Evolutionary conservation across 2,329 filamentous ascomycete species (phyloP).

Genomic region (Xylariaceae sp.): DNA sequence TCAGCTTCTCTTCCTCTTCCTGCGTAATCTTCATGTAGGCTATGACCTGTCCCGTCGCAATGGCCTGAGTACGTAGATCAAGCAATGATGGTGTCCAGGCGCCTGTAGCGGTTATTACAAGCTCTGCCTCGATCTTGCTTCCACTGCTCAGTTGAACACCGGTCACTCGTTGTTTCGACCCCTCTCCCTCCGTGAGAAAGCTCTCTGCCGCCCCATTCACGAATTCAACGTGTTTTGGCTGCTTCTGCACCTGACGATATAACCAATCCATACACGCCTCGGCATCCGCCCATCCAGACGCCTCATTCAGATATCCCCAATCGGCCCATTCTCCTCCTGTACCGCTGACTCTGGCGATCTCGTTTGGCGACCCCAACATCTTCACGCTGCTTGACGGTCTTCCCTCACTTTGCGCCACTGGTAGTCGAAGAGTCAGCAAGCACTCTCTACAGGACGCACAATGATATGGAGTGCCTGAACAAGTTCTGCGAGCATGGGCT

Average conservation of each 20-base stretch:
- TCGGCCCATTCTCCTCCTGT: slow-evolving; percentile 50
- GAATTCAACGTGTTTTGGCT: slow-evolving; percentile 52
- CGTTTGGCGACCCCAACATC: slow-evolving; percentile 33
- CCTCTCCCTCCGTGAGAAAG: slow-evolving; percentile 31
- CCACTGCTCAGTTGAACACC: slow-evolving; percentile 53
- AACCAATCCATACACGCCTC: slow-evolving; percentile 65
- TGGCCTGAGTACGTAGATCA: slow-evolving; percentile 70
- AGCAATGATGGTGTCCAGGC: slow-evolving; percentile 80
- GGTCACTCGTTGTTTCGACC: slow-evolving; percentile 35
- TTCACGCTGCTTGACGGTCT: slow-evolving; percentile 35
- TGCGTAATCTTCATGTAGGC: slow-evolving; percentile 72
- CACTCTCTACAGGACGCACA: too few relatives aligned
- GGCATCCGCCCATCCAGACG: slow-evolving; percentile 78
- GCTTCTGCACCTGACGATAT: slow-evolving; percentile 45
- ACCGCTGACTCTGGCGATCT: slow-evolving; percentile 37
- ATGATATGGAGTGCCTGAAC: too few relatives aligned
- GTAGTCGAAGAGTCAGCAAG: too few relatives aligned
- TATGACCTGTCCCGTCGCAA: slow-evolving; percentile 78
- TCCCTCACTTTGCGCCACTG: slow-evolving; percentile 39
- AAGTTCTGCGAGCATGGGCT: too few relatives aligned
- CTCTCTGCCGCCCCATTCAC: slow-evolving; percentile 44
- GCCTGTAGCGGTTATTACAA: slow-evolving; percentile 78
- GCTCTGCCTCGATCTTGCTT: slow-evolving; percentile 53
- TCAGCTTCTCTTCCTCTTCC: slow-evolving; percentile 63
- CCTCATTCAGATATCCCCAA: slow-evolving; percentile 70